phyloP scores from a whole-genome alignment of 768 basidiomycete species.

The Floccularia luteovirens region DNA sequence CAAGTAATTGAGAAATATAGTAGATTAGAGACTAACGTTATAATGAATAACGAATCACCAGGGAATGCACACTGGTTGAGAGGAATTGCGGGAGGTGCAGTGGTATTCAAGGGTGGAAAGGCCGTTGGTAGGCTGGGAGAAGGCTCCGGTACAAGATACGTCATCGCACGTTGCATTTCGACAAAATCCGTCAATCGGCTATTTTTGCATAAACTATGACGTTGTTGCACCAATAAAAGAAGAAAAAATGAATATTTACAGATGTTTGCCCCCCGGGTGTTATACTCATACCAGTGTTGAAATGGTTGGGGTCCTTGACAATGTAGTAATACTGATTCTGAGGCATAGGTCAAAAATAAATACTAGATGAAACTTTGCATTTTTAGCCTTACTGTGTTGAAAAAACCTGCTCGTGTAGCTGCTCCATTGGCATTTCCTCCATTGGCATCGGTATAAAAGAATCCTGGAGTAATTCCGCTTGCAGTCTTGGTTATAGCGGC shows the following conservation, averaged over 20 bases:
- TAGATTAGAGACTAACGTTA: slow-evolving; percentile 10
- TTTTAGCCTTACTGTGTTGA: slow-evolving; percentile 5
- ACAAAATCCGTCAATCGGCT: slow-evolving; percentile 14
- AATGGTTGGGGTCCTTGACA: slow-evolving; percentile 17
- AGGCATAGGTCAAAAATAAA: not conserved
- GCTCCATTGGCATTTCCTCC: slow-evolving; percentile 11
- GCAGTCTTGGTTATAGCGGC: slow-evolving; percentile 8
- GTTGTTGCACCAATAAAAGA: not conserved
- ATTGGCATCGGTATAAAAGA: slow-evolving; percentile 14
- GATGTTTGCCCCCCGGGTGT: slow-evolving; percentile 10
- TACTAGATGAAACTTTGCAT: not conserved
- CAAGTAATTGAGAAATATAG: not conserved
- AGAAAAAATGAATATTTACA: slow-evolving; percentile 8
- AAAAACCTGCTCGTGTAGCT: slow-evolving; percentile 15
- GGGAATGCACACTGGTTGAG: slow-evolving; percentile 12
- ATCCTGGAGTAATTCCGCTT: slow-evolving; percentile 8
- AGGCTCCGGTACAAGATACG: slow-evolving; percentile 17
- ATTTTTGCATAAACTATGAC: slow-evolving; percentile 5
- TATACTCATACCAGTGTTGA: slow-evolving; percentile 25
- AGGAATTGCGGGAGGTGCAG: slow-evolving; percentile 12
- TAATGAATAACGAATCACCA: slow-evolving; percentile 8
- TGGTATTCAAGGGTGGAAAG: slow-evolving; percentile 12
- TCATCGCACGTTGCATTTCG: slow-evolving; percentile 13
- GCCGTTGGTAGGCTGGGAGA: slow-evolving; percentile 17
- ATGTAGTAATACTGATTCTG: slow-evolving; percentile 21